Percentiles rank a stretch among this genome's conserved stretches.
phyloP scores from a whole-genome alignment of 345 rosid species.

The Eucalyptus decipiens region DNA sequence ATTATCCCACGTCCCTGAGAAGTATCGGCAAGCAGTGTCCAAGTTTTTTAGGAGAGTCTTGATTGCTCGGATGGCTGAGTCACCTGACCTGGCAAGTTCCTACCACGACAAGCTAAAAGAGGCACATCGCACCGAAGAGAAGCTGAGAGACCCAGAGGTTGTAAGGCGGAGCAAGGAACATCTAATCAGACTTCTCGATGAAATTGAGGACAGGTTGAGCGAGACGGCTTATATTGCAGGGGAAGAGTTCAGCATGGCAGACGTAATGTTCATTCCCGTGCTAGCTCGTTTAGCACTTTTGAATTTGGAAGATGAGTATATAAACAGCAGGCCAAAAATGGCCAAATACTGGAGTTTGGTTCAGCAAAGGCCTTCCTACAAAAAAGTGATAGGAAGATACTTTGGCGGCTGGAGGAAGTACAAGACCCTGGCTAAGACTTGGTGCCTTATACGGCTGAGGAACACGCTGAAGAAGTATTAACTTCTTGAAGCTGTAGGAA shows the following conservation, averaged over 20 bases:
- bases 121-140: conserved; percentile 60
- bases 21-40: conserved; percentile 40
- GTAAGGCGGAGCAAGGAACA: conserved; percentile 41
- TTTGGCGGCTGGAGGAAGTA: conserved; percentile 19
- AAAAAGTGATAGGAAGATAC: conserved; percentile 61
- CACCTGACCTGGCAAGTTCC: conserved; percentile 73
- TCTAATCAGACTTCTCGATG: conserved; percentile 51
- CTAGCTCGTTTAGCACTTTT: conserved; percentile 54
- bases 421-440: conserved; percentile 53
- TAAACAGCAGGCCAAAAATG: conserved; percentile 49
- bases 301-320: conserved; percentile 60
- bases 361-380: conserved; percentile 63
- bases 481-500: not conserved
- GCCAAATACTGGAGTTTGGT: conserved; percentile 61
- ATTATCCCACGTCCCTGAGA: conserved; percentile 49
- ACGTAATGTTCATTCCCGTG: conserved; percentile 61
- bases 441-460: conserved; percentile 54
- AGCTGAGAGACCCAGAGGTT: conserved; percentile 39
- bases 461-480: conserved; percentile 49
- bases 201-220: conserved; percentile 45
- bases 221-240: conserved; percentile 48
- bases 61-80: conserved; percentile 80
- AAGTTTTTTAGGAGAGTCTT: conserved; percentile 67
- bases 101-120: conserved; percentile 77
- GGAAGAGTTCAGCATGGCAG: conserved; percentile 82